Percentiles rank a stretch among this genome's conserved stretches.
Evolutionary conservation across 1,139 yeast species (phyloP).

Genomic region (Sugiyamaella pinicola): DNA sequence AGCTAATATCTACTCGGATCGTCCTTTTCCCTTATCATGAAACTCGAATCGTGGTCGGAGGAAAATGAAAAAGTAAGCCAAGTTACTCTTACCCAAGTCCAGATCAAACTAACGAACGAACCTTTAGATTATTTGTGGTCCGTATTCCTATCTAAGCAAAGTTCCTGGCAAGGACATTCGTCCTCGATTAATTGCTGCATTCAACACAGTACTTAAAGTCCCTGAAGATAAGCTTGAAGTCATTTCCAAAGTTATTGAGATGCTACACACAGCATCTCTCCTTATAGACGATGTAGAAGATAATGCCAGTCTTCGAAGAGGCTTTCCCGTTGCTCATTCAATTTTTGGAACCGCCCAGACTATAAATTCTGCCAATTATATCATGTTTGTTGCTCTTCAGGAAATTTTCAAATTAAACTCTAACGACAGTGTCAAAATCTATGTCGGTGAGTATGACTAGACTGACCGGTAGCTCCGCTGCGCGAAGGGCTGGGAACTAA

Average conservation of each 20-base stretch:
- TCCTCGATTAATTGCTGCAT: slow-evolving; percentile 50
- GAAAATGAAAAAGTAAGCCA: slow-evolving; percentile 26
- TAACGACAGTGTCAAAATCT: slow-evolving; percentile 29
- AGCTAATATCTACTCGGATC: too few species aligned
- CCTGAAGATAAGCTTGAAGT: slow-evolving; percentile 42
- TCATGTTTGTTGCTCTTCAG: slow-evolving; percentile 72
- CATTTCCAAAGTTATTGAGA: slow-evolving; percentile 53
- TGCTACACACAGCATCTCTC: slow-evolving; percentile 66
- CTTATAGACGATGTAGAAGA: slow-evolving; percentile 89
- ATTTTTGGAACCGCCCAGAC: slow-evolving; percentile 77
- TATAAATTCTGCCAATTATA: slow-evolving; percentile 78
- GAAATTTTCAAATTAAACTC: slow-evolving; percentile 47
- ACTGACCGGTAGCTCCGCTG: slow-evolving; percentile 10
- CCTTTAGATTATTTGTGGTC: slow-evolving; percentile 47
- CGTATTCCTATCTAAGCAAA: slow-evolving; percentile 53
- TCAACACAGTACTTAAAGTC: slow-evolving; percentile 52
- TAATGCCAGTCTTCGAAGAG: slow-evolving; percentile 66
- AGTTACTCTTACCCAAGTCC: not conserved
- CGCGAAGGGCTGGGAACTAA: slow-evolving; percentile 26
- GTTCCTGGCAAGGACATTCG: slow-evolving; percentile 63
- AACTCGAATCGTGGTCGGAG: slow-evolving; percentile 25
- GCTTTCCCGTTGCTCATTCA: slow-evolving; percentile 74
- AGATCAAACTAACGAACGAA: not conserved
- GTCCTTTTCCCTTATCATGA: not conserved
- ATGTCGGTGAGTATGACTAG: slow-evolving; percentile 28